phyloP scores from a whole-genome alignment of 352 stramenopile genomes.

The Phytophthora lateralis region DNA sequence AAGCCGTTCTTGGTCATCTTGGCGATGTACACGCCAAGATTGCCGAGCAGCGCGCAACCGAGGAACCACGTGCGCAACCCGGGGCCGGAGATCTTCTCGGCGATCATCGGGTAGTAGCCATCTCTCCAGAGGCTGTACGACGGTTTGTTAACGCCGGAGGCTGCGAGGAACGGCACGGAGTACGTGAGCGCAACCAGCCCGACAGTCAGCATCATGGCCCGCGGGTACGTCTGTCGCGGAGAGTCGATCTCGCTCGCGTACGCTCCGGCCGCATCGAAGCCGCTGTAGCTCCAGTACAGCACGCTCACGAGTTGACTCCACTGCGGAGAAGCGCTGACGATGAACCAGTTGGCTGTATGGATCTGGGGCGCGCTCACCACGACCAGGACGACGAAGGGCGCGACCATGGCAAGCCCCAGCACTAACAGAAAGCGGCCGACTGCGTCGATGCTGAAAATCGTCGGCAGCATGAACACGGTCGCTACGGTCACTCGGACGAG shows the following conservation, averaged over 20 bases:
- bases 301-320: constrained; percentile 94
- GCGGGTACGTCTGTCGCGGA: constrained; percentile 81
- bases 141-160: constrained; percentile 83
- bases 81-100: constrained; percentile 78
- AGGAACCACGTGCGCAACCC: constrained; percentile 92
- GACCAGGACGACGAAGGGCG: constrained; percentile 92
- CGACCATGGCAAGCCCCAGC: constrained; percentile 88
- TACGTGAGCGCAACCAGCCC: constrained; percentile 88
- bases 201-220: constrained; percentile 87
- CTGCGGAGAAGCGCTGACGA: constrained; percentile 51
- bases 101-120: constrained; percentile 92
- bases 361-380: constrained; percentile 65
- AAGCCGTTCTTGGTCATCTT: constrained; percentile 96
- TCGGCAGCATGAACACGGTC: constrained; percentile 71
- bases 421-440: constrained; percentile 87
- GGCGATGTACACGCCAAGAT: constrained; percentile 94
- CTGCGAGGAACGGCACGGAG: constrained; percentile 90
- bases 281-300: constrained; percentile 97
- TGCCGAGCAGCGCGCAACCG: constrained; percentile 87
- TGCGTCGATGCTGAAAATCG: constrained; percentile 83
- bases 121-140: constrained; percentile 89
- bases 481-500: constrained; percentile 45
- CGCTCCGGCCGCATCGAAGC: constrained; percentile 92
- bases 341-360: constrained; percentile 62
- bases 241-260: constrained; percentile 93